Evolutionary conservation across 164 flowering plant genomes (phyloP), one percentile per base, ranked within the genome.

Genomic region (Vitis vinifera): DNA sequence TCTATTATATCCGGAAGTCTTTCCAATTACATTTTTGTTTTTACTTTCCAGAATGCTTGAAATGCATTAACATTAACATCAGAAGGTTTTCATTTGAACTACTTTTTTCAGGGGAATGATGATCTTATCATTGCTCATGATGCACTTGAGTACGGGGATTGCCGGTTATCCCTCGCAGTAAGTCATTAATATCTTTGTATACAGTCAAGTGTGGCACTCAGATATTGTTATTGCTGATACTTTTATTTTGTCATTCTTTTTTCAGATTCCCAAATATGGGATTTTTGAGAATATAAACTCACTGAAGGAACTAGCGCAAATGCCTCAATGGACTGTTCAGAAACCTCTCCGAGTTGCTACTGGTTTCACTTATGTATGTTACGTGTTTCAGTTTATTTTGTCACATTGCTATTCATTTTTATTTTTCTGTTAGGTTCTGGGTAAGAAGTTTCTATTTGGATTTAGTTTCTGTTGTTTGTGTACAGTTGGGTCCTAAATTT

Each of bases 321-420:
- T 95, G 99, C 91, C 97, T 67, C 97, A 93, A 56, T 95, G 99
- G 99, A 91, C 97, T n/a, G 79, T 74, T 60, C 91, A 87, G 71
- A 95, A 77, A 75, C 99, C 98, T 81, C 85, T 95, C 51, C 82
- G 99, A 69, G 92, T 95, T 79, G 98, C 91, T 27, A 95, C 98
- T 68, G 97, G 98, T 59, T 95, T 95, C 73, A 84, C 83, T 71
- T 85, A 90, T 85, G 99, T 93, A 86, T 69, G 91, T 37, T 37
- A 63, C 74, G 29, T 37, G 62, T 70, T 67, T 44, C 47, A 13
- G 16, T 75, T 10, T 65, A 8, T 66, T 53, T 59, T 17, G 31
- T 44, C 27, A 16, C 19, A 9, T 9, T 23, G 11, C 19, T 47
- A 19, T 19, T 4, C 44, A 50, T 57, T 19, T 60, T 55, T 16